Percentiles rank a stretch among this genome's conserved stretches.
These are phyloP conservation scores for Sclerotinia spermophila DNA, from an alignment of 2,329 filamentous ascomycete genomes.

Conservation along the genomic window DNA sequence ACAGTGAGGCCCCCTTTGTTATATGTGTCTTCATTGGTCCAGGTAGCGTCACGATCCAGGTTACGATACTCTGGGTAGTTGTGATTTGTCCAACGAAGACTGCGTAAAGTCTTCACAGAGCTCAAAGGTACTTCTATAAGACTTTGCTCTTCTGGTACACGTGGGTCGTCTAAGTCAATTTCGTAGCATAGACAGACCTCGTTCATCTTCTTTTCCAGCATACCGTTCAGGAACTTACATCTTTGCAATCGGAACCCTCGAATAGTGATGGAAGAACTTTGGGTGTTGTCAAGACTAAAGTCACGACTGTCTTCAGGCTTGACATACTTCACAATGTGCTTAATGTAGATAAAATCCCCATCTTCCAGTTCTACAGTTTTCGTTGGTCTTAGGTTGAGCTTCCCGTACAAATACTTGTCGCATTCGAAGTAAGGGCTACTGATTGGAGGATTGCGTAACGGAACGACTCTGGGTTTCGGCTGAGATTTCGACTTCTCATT, in stretches of 20 bases:
- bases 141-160: conserved; percentile 38
- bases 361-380: conserved; percentile 29
- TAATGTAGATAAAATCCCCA: conserved; percentile 42
- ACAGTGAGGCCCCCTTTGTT: conserved; percentile 46
- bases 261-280: conserved; percentile 37
- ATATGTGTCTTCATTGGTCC: conserved; percentile 12
- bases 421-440: conserved; percentile 34
- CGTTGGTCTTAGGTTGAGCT: conserved; percentile 35
- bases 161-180: conserved; percentile 39
- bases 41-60: conserved; percentile 13
- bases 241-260: conserved; percentile 43
- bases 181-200: conserved; percentile 45
- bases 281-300: conserved; percentile 39
- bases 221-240: conserved; percentile 36
- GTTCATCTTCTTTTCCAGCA: conserved; percentile 41
- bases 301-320: background rate
- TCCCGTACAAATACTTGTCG: conserved; percentile 40
- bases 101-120: conserved; percentile 42
- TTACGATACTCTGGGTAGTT: conserved; percentile 43
- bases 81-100: conserved; percentile 54
- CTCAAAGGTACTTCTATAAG: conserved; percentile 43
- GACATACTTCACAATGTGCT: conserved; percentile 7
- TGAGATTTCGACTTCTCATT: conserved; percentile 11
- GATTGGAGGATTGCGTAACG: conserved; percentile 28
- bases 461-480: conserved; percentile 20